These are phyloP conservation scores for Thermochaetoides dissita DNA, from an alignment of 2,329 filamentous ascomycete species.

Conservation along the genomic window DNA sequence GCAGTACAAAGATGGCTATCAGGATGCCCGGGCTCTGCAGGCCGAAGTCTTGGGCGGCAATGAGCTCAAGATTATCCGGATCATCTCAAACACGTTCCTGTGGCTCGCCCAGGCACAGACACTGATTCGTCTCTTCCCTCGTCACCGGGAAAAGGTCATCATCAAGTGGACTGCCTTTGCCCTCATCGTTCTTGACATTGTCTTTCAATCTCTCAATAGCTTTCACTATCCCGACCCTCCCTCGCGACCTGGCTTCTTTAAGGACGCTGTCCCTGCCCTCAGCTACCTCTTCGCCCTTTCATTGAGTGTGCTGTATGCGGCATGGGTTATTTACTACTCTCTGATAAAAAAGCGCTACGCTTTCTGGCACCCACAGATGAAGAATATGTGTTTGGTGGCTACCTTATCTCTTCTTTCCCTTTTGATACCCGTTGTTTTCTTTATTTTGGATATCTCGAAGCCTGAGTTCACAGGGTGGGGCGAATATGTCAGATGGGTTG, in stretches of 20 bases:
- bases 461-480: constrained; percentile 82
- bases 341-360: constrained; percentile 85
- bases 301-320: constrained; percentile 74
- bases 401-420: constrained; percentile 67
- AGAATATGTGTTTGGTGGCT: constrained; percentile 72
- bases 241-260: constrained; percentile 59
- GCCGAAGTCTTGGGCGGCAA: constrained; percentile 67
- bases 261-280: constrained; percentile 78
- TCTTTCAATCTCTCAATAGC: constrained; percentile 84
- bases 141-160: constrained; percentile 92
- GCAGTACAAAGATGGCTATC: constrained; percentile 67
- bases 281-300: constrained; percentile 84
- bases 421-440: constrained; percentile 80
- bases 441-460: constrained; percentile 78
- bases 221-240: constrained; percentile 46
- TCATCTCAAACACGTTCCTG: constrained; percentile 90
- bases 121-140: constrained; percentile 84
- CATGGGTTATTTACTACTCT: constrained; percentile 87
- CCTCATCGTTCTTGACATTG: constrained; percentile 76
- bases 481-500: constrained; percentile 94
- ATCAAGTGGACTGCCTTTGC: constrained; percentile 98
- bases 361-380: constrained; percentile 82
- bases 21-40: constrained; percentile 66
- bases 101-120: constrained; percentile 98
- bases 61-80: constrained; percentile 76